phyloP scores from a whole-genome alignment of 2,329 filamentous ascomycete genomes.

The Diaporthe capsici region DNA sequence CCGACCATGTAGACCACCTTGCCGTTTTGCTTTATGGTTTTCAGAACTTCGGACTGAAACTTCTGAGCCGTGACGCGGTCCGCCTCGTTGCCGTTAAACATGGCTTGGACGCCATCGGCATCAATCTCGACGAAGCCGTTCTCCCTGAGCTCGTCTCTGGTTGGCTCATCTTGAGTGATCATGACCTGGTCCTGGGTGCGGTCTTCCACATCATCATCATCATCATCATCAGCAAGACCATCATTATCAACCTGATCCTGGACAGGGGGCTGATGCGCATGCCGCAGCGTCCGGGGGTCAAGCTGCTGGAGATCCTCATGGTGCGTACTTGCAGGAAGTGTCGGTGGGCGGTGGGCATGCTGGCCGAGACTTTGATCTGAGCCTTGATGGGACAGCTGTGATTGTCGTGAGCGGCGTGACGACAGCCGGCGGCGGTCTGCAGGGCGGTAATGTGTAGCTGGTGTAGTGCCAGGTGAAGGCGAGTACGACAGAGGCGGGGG shows the following conservation, averaged over 20 bases:
- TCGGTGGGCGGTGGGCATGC: slow-evolving; percentile 10
- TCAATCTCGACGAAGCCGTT: slow-evolving; percentile 37
- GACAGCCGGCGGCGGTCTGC: slow-evolving; percentile 11
- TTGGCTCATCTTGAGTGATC: neutral
- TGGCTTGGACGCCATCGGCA: slow-evolving; percentile 33
- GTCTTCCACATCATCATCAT: neutral
- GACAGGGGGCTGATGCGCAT: slow-evolving; percentile 3
- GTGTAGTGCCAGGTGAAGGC: slow-evolving; percentile 31
- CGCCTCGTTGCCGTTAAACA: slow-evolving; percentile 39
- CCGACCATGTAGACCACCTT: slow-evolving; percentile 39
- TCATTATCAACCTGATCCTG: slow-evolving; percentile 7
- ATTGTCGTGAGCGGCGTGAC: slow-evolving; percentile 11
- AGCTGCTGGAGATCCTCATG: slow-evolving; percentile 33
- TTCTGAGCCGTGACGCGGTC: slow-evolving; percentile 38
- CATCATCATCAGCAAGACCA: neutral
- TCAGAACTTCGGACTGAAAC: slow-evolving; percentile 35
- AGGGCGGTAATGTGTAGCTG: slow-evolving; percentile 36
- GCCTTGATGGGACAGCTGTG: slow-evolving; percentile 29
- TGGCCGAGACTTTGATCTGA: slow-evolving; percentile 28
- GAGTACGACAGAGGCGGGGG: slow-evolving; percentile 39
- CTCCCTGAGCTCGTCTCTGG: slow-evolving; percentile 6
- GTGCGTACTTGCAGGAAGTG: neutral
- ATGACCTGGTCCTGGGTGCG: neutral
- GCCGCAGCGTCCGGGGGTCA: slow-evolving; percentile 18
- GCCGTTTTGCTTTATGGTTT: slow-evolving; percentile 34